Evolutionary conservation across 495 filamentous ascomycete genomes (phyloP).

Genomic region (Penicillium roqueforti): DNA sequence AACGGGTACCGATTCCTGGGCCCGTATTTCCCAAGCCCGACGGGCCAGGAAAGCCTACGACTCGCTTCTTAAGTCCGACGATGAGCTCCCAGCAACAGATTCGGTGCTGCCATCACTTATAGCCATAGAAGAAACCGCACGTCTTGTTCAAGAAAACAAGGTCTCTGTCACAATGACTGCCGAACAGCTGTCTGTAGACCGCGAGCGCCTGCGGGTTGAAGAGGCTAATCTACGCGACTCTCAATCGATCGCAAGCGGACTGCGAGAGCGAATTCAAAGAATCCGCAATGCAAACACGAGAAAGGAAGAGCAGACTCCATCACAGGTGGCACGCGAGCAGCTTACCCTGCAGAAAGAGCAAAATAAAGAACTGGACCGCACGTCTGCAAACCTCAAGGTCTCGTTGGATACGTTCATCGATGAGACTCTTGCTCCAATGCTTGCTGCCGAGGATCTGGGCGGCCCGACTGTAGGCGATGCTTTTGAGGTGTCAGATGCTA

Average conservation of each 20-base stretch:
- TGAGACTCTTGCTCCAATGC: slow-evolving; percentile 67
- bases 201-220: slow-evolving; percentile 55
- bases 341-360: slow-evolving; percentile 55
- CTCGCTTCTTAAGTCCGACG: slow-evolving; percentile 53
- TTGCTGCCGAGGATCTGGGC: slow-evolving; percentile 81
- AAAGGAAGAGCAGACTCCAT: slow-evolving; percentile 52
- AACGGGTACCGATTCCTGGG: slow-evolving; percentile 34
- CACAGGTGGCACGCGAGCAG: slow-evolving; percentile 57
- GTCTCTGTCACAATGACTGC: slow-evolving; percentile 53
- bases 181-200: slow-evolving; percentile 48
- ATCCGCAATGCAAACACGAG: slow-evolving; percentile 51
- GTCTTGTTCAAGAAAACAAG: slow-evolving; percentile 59
- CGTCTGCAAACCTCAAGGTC: slow-evolving; percentile 54
- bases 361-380: slow-evolving; percentile 50
- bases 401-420: slow-evolving; percentile 70
- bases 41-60: slow-evolving; percentile 62
- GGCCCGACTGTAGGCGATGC: slow-evolving; percentile 79
- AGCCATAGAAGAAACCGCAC: slow-evolving; percentile 60
- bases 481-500: slow-evolving; percentile 56
- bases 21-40: slow-evolving; percentile 50
- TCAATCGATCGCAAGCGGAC: slow-evolving; percentile 44
- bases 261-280: slow-evolving; percentile 56
- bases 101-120: slow-evolving; percentile 69
- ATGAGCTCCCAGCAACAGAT: slow-evolving; percentile 58
- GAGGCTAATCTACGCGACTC: slow-evolving; percentile 58